Base-by-base conservation (phyloP, 352 stramenopile genomes). In the Phytophthora chlamydospora region DNA sequence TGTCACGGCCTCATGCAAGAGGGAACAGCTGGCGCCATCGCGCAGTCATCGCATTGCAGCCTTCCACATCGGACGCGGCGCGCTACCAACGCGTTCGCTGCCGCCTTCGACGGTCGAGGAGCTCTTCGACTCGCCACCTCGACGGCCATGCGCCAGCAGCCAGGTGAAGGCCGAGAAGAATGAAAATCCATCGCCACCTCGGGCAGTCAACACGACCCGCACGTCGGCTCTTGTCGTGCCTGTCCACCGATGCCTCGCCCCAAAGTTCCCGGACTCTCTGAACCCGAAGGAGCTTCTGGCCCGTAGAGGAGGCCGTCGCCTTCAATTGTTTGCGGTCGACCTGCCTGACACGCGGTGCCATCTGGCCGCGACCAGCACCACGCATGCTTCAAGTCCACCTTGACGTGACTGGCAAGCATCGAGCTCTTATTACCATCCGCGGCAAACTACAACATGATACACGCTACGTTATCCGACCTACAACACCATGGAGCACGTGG, bases 1-100 rank as follows among this genome's bases (percentile, higher is more conserved):
- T 60, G 47, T 10, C 40, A 55, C 33, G 46, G 42, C 55, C 53
- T 64, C 45, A 58, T 65, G 59, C 31, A 16, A 68, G 58, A 54
- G 58, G 34, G 44, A 60, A 40, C 43, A 57, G 31, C 31, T 54
- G 46, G 32, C 16, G 46, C 47, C 16, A 48, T 21, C 39, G 17
- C 27, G 59, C 53, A 64, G 53, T 58, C 46, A 58, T 58, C 43
- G 24, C 24, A 6, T 6, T 6, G 24, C 24, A 29, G 24, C 24
- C 3, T 29, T 29, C 24, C 24, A 29, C 24, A 29, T 29, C 4
- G 24, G 24, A 29, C 24, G 24, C 24, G 4, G 24, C 21, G 40
- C 17, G 54, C 21, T 21, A 17, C 35, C n/a, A 57, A 32, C 6
- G n/a, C 43, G 49, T 43, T 42, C 35, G 34, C 40, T 60, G 24